Evolutionary conservation across 495 filamentous ascomycete species (phyloP), one percentile per base, ranked within the genome.

Genomic region (Patellaria atrata): DNA sequence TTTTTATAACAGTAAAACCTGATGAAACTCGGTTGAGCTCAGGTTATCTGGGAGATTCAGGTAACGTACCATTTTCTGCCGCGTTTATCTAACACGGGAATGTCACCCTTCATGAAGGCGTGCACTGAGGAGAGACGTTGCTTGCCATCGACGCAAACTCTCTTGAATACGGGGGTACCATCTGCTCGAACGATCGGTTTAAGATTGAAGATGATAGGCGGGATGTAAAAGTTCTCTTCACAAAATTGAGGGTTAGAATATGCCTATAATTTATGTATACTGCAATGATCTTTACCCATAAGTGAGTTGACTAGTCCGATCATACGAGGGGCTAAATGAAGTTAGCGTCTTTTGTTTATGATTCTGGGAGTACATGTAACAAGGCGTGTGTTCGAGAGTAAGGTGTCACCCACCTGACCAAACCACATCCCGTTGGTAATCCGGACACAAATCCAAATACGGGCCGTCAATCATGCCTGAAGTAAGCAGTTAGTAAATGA

Each of bases 191-290:
- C 30, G 22, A 32, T 46, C 19, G 57, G 44, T 8, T 58, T 53
- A n/a, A n/a, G n/a, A 37, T 64, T 66, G 37, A 68, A 65, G 22
- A 68, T 67, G 3, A 68, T 48, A 3, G 64, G 64, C 13, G 64
- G 64, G 35, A 67, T 53, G 28, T 65, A 66, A 33, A 51, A 65
- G 25, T 62, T 59, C 39, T 57, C 63, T 53, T 26, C 17, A 14
- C 2, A 26, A 15, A 30, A 23, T 22, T 33, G 3, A 29, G 30
- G 13, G 18, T 13, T n/a, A n/a, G n/a, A n/a, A n/a, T n/a, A n/a
- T n/a, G n/a, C n/a, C n/a, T n/a, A n/a, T n/a, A n/a, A n/a, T n/a
- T n/a, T n/a, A n/a, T n/a, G n/a, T n/a, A n/a, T n/a, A n/a, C n/a
- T n/a, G n/a, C n/a, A n/a, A 37, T 8, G 38, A n/a, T n/a, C n/a